Conservation (phyloP, 805 yeast genomes). For the Wickerhamomyces bisporus region DNA sequence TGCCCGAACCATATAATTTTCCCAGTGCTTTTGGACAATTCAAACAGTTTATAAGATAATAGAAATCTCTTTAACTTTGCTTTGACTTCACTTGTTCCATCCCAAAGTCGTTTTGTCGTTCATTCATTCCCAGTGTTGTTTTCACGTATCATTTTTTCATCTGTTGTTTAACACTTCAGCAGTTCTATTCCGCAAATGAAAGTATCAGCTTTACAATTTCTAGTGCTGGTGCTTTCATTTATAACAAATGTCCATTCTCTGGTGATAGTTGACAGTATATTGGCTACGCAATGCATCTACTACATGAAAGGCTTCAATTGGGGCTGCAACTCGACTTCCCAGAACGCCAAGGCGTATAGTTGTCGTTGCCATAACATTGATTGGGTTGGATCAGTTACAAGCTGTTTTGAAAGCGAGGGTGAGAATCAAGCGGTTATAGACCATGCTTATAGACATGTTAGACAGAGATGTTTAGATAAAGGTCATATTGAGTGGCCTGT, state of each 20-base stretch:
- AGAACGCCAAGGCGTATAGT: conserved; percentile 28
- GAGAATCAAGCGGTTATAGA: conserved; percentile 24
- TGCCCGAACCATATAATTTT: not conserved
- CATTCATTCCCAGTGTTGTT: too few relatives aligned
- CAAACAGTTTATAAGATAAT: too few relatives aligned
- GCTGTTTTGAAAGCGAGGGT: conserved; percentile 34
- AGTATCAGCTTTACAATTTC: too few relatives aligned
- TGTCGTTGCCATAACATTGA: conserved; percentile 39
- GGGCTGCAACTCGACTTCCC: conserved; percentile 36
- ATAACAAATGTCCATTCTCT: conserved; percentile 7
- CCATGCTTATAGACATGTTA: conserved; percentile 37
- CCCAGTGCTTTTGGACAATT: too few relatives aligned
- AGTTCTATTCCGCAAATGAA: too few relatives aligned
- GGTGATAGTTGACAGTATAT: conserved; percentile 30
- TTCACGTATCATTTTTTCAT: too few relatives aligned
- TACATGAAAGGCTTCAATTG: conserved; percentile 35
- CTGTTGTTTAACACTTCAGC: too few relatives aligned
- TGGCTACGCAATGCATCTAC: conserved; percentile 38
- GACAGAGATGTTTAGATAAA: conserved; percentile 30
- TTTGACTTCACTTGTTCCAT: too few relatives aligned
- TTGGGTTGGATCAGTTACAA: conserved; percentile 41
- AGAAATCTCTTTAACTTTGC: too few relatives aligned
- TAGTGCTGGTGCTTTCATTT: conserved; percentile 1
- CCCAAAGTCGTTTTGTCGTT: too few relatives aligned
- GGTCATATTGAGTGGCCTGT: conserved; percentile 30